phyloP scores from a whole-genome alignment of 2,329 filamentous ascomycete genomes.

The Plectosphaerella cucumerina region DNA sequence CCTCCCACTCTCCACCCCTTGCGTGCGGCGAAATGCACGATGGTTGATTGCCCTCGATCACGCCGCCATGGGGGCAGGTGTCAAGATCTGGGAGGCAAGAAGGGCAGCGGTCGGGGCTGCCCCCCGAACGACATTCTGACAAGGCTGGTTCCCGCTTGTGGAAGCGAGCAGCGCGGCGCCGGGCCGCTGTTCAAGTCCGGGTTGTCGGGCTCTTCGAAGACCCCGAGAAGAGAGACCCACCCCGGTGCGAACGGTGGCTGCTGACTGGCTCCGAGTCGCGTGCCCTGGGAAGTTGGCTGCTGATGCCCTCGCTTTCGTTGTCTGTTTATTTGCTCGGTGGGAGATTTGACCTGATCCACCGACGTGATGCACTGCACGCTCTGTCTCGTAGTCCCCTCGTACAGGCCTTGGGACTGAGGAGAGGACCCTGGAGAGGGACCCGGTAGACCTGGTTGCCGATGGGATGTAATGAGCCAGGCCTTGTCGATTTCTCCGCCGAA shows the following conservation, averaged over 20 bases:
- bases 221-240: neutral
- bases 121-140: neutral
- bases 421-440: neutral
- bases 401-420: too few relatives aligned
- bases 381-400: too few relatives aligned
- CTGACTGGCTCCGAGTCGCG: neutral
- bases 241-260: neutral
- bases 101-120: neutral
- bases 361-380: neutral
- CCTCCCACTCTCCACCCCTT: too few relatives aligned
- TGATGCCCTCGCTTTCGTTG: neutral
- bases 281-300: neutral
- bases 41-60: too few relatives aligned
- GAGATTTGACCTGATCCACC: neutral
- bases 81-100: neutral
- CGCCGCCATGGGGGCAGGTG: too few relatives aligned
- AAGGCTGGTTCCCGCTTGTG: neutral
- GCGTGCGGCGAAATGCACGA: too few relatives aligned
- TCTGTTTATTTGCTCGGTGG: neutral
- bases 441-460: too few relatives aligned
- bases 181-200: neutral
- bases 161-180: neutral
- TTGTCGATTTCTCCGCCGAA: too few relatives aligned
- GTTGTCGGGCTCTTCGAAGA: conserved; percentile 1
- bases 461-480: too few relatives aligned